Conservation (phyloP, 164 flowering plant genomes). For the Tetrastigma voinierianum region DNA sequence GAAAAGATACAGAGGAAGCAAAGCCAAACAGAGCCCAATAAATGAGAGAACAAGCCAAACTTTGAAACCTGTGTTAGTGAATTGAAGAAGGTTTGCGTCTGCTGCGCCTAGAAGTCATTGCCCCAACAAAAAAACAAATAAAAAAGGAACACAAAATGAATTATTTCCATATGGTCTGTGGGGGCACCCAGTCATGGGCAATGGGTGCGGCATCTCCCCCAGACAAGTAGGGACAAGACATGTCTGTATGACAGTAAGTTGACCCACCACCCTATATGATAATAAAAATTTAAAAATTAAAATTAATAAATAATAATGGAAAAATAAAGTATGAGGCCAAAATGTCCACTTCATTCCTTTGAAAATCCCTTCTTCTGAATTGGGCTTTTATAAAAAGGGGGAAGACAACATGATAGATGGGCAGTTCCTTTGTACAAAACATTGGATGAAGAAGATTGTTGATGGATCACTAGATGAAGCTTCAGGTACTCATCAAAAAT, state of each 20-base stretch:
- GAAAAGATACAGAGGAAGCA: neutral
- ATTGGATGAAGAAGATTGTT: neutral
- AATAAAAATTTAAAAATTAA: neutral
- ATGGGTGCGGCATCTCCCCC: constrained; percentile 16
- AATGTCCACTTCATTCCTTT: constrained; percentile 1
- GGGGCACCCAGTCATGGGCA: constrained; percentile 10
- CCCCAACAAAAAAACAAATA: neutral
- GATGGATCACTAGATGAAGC: neutral
- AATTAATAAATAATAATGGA: neutral
- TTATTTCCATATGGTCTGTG: constrained; percentile 18
- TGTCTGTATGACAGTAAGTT: constrained; percentile 16
- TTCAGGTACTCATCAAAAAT: neutral
- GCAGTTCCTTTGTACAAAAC: constrained; percentile 12
- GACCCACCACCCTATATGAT: constrained; percentile 10
- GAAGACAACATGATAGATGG: constrained; percentile 22
- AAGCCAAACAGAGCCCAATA: neutral
- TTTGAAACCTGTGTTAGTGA: constrained; percentile 6
- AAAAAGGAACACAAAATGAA: constrained; percentile 8
- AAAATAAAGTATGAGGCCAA: constrained; percentile 2
- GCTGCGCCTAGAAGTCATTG: neutral
- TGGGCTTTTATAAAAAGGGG: constrained; percentile 10
- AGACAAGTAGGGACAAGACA: constrained; percentile 28
- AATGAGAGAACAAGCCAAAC: neutral
- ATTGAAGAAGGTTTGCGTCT: constrained; percentile 12
- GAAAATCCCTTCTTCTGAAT: constrained; percentile 1